Evolutionary conservation across 257 asterid genomes (phyloP), one percentile per base, ranked within the genome.

Genomic region (Solanum appendiculatum): DNA sequence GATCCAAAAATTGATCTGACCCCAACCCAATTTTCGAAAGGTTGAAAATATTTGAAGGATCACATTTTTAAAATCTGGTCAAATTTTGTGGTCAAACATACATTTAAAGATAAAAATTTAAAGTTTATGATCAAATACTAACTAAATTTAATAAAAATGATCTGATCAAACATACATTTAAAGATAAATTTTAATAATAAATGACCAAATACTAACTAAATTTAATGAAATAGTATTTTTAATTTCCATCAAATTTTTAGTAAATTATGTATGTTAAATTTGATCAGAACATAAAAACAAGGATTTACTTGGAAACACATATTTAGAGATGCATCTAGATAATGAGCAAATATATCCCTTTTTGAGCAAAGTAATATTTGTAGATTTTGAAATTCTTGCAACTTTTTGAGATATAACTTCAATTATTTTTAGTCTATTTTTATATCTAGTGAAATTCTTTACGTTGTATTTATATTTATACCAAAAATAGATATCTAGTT

Each of bases 21-120:
- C 14, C 18, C 31, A n/a, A 0, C 16, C 0, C 68, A 58, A 58
- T 21, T 58, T 21, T 21, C 1, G 2, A 0, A 21, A 58, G n/a
- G 6, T 58, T 58, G 66, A 58, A 58, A 54, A 20, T 54, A 20
- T 56, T 56, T 21, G 5, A 9, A 56, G 1, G 25, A 25, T 2
- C n/a, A 5, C 2, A 63, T 11, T 25, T 63, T 63, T 1, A 63
- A 63, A 63, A 5, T 25, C 2, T 63, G 2, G 11, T 63, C 9
- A 11, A 58, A 63, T 63, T 63, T 63, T 33, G 5, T 63, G 4
- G 18, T n/a, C 70, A 63, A 63, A 63, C 7, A 54, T 7, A 7
- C 2, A 54, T 54, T 54, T 54, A 18, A 54, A 54, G 20, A 54
- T 2, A 54, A 6, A 25, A 11, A 5, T 63, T 63, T 56, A 20